phyloP scores from a whole-genome alignment of 1,284 basidiomycete species.

The Moniliella sp. region DNA sequence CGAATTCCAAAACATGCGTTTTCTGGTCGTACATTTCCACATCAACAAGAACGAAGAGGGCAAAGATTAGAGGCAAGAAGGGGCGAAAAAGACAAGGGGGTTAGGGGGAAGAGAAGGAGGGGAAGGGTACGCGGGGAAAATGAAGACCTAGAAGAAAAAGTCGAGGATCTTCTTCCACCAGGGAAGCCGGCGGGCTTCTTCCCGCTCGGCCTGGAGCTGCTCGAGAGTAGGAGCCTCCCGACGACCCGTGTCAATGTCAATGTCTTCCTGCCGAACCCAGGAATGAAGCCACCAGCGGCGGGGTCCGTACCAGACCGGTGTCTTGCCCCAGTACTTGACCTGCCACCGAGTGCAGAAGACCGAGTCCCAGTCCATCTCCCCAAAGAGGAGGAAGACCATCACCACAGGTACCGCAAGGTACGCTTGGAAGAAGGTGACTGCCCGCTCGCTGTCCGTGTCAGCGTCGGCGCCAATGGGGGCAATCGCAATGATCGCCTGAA shows the following conservation, averaged over 20 bases:
- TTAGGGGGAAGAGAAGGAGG: too few species aligned
- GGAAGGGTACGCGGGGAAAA: too few species aligned
- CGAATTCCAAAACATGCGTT: too few species aligned
- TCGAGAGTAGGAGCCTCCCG: conserved; percentile 14
- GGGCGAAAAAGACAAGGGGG: too few species aligned
- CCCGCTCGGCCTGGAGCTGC: conserved; percentile 22
- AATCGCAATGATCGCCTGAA: not conserved
- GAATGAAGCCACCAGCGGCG: not conserved
- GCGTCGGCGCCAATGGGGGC: conserved; percentile 2
- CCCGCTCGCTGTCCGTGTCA: not conserved
- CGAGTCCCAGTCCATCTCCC: not conserved
- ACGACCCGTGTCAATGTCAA: conserved; percentile 29
- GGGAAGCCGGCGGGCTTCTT: conserved; percentile 12
- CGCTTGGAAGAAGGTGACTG: conserved; percentile 1
- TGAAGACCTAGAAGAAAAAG: too few species aligned
- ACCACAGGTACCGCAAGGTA: conserved; percentile 32
- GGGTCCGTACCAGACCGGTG: too few species aligned
- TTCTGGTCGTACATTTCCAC: too few species aligned
- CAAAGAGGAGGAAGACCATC: conserved; percentile 4
- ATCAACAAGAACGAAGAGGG: too few species aligned
- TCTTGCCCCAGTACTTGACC: too few species aligned
- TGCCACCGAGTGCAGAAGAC: too few species aligned
- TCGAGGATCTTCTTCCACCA: conserved; percentile 3
- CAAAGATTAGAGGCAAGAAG: too few species aligned
- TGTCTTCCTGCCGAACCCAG: conserved; percentile 14